These are phyloP conservation scores for Magnusiomyces suaveolens DNA, from an alignment of 1,139 yeast genomes.

Conservation along the genomic window DNA sequence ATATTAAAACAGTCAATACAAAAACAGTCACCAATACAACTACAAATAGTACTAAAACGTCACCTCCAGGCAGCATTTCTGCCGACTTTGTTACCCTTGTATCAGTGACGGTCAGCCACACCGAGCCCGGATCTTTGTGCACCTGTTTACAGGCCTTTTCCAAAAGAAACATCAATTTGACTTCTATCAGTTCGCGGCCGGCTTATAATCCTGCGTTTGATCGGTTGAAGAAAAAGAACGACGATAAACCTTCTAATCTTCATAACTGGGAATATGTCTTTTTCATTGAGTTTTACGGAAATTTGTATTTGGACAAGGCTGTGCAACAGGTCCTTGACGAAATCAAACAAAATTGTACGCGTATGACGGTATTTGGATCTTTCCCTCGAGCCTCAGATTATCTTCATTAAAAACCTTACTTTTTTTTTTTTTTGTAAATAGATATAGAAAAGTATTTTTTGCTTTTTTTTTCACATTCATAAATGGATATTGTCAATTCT, in stretches of 20 bases:
- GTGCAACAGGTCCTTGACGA: slow-evolving; percentile 5
- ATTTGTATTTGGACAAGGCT: slow-evolving; percentile 9
- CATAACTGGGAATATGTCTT: slow-evolving; percentile 68
- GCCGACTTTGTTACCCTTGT: slow-evolving; percentile 40
- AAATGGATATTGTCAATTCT: neutral
- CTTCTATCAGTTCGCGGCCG: slow-evolving; percentile 62
- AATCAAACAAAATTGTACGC: slow-evolving; percentile 3
- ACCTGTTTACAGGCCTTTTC: slow-evolving; percentile 55
- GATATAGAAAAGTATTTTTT: neutral
- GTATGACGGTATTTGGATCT: slow-evolving; percentile 10
- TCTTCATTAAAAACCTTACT: neutral
- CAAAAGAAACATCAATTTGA: slow-evolving; percentile 50
- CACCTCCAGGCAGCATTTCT: neutral
- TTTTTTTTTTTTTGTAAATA: neutral
- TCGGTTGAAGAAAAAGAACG: slow-evolving; percentile 16
- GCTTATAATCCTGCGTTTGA: slow-evolving; percentile 33
- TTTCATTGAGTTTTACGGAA: slow-evolving; percentile 54
- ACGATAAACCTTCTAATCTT: neutral
- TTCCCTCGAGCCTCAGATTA: slow-evolving; percentile 9
- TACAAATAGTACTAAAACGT: too few relatives aligned
- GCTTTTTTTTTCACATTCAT: neutral
- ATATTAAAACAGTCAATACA: too few relatives aligned
- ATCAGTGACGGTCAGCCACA: slow-evolving; percentile 57
- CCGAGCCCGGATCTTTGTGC: slow-evolving; percentile 68
- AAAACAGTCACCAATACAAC: too few relatives aligned